These are phyloP conservation scores for Teratosphaeriaceae sp. DNA, from an alignment of 2,329 filamentous ascomycete species.

Conservation along the genomic window DNA sequence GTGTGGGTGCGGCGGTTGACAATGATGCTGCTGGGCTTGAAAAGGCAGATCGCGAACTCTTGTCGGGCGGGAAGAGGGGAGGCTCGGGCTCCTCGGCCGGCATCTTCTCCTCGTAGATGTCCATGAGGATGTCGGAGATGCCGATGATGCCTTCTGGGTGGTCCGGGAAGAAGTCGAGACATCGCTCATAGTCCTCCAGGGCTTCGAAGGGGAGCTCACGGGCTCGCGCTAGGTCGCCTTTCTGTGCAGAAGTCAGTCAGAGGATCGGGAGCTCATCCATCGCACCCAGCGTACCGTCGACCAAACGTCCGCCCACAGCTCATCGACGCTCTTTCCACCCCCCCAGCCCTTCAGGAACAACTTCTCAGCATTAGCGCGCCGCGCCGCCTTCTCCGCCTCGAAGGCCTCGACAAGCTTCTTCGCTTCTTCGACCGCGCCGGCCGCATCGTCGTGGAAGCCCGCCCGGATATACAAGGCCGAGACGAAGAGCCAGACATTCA, in stretches of 20 bases:
- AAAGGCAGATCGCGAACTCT: conserved; percentile 4
- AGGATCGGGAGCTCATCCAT: too few species aligned
- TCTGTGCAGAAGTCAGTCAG: conserved; percentile 38
- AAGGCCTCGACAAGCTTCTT: conserved; percentile 65
- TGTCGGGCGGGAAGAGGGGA: conserved; percentile 19
- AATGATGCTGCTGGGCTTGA: too few species aligned
- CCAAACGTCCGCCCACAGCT: conserved; percentile 77
- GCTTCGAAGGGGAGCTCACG: conserved; percentile 61
- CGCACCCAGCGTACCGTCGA: conserved; percentile 73
- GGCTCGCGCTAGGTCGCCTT: conserved; percentile 60
- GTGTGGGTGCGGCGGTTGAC: too few species aligned
- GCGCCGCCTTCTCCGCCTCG: conserved; percentile 58
- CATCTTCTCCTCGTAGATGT: conserved; percentile 65
- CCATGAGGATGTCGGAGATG: conserved; percentile 76
- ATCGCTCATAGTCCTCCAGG: conserved; percentile 71
- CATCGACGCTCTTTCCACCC: conserved; percentile 71
- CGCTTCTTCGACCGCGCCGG: conserved; percentile 75
- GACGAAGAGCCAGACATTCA: conserved; percentile 86
- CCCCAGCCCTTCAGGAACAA: conserved; percentile 68
- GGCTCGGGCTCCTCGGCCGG: conserved; percentile 51
- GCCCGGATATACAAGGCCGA: conserved; percentile 82
- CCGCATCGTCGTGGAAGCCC: conserved; percentile 70
- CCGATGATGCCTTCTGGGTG: conserved; percentile 76
- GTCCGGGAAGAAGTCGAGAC: conserved; percentile 70
- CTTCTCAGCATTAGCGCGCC: conserved; percentile 56